These are phyloP conservation scores for Podosphaera xanthii DNA, from an alignment of 2,329 filamentous ascomycete genomes.

Conservation along the genomic window DNA sequence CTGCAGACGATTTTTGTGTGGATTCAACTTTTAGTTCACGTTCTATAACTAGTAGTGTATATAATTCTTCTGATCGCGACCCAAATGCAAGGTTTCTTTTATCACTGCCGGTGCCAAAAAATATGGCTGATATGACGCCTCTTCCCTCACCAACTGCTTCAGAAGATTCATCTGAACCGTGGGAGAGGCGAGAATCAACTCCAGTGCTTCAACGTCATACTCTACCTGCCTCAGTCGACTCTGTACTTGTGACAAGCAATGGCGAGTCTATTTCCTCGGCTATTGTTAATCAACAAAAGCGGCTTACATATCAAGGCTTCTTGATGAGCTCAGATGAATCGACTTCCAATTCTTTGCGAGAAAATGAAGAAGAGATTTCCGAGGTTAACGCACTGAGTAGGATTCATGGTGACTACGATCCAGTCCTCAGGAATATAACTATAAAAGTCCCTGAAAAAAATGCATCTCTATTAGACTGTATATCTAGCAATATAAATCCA, in stretches of 20 bases:
- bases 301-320: conserved; percentile 31
- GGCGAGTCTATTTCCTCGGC: conserved; percentile 30
- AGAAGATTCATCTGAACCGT: conserved; percentile 41
- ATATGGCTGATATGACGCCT: conserved; percentile 58
- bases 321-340: conserved; percentile 9
- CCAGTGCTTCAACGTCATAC: conserved; percentile 25
- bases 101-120: conserved; percentile 51
- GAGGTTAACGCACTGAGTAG: conserved; percentile 43
- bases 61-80: conserved; percentile 17
- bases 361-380: conserved; percentile 11
- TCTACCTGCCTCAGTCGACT: conserved; percentile 19
- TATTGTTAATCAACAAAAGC: conserved; percentile 28
- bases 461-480: conserved; percentile 20
- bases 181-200: conserved; percentile 29
- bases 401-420: conserved; percentile 73
- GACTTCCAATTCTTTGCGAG: conserved; percentile 6
- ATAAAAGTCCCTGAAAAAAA: conserved; percentile 48
- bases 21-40: no score
- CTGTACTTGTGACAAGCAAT: conserved; percentile 26
- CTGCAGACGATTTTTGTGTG: no score
- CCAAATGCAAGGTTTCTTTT: conserved; percentile 42
- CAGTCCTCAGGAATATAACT: conserved; percentile 45
- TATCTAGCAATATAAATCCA: conserved; percentile 23
- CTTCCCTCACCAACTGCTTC: conserved; percentile 52
- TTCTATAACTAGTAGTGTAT: conserved; percentile 20